These are phyloP conservation scores for Pugionium cornutum DNA, from an alignment of 345 rosid genomes.

Conservation along the genomic window DNA sequence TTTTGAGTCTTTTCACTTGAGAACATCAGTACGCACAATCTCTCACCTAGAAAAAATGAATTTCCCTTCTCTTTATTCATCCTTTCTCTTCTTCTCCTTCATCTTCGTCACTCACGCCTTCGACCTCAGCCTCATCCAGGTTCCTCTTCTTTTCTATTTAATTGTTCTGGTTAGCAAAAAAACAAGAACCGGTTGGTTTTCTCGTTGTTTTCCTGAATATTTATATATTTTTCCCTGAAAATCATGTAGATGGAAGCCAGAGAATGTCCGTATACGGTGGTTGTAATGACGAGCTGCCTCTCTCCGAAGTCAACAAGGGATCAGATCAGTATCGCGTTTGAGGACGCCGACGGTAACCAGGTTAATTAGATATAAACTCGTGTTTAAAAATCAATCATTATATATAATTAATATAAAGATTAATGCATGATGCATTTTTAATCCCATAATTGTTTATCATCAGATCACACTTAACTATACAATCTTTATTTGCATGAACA, in stretches of 20 bases:
- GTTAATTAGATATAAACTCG: constrained; percentile 14
- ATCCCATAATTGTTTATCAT: too few relatives aligned
- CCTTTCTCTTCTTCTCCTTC: constrained; percentile 18
- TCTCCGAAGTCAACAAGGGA: constrained; percentile 63
- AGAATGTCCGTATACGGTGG: constrained; percentile 61
- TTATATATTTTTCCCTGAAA: neutral
- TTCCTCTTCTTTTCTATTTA: constrained; percentile 18
- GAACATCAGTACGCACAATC: neutral
- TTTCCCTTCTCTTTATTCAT: constrained; percentile 11
- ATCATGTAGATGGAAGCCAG: constrained; percentile 39
- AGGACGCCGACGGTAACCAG: constrained; percentile 78
- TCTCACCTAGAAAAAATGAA: constrained; percentile 1
- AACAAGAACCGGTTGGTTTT: too few relatives aligned
- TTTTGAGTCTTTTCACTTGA: neutral
- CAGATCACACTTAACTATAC: too few relatives aligned
- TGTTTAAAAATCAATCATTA: neutral
- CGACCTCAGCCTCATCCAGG: constrained; percentile 41
- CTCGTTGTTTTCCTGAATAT: neutral
- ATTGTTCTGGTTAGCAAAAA: too few relatives aligned
- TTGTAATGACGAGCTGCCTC: constrained; percentile 61
- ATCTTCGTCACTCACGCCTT: constrained; percentile 34
- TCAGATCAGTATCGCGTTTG: constrained; percentile 71
- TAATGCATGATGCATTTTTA: too few relatives aligned
- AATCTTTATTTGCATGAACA: too few relatives aligned
- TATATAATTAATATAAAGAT: too few relatives aligned